A percentile compares a stretch with the other conserved stretches of the same genome.
These are phyloP conservation scores for Phoma sp. DNA, from an alignment of 2,329 filamentous ascomycete species.

Conservation along the genomic window DNA sequence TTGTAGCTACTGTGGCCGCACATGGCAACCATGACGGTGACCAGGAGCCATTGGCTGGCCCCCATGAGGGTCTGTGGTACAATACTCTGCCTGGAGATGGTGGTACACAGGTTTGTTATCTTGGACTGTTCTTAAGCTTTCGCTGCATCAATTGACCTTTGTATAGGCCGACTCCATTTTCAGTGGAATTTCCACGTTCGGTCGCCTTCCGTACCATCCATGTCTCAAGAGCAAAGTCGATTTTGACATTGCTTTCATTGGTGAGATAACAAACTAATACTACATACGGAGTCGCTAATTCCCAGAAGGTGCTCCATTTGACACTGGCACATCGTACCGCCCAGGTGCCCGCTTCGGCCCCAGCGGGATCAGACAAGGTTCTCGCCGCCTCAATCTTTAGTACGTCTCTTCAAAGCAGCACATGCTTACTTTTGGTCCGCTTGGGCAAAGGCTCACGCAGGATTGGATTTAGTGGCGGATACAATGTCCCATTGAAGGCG, in stretches of 20 bases:
- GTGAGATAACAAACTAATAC: neutral
- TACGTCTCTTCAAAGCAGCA: constrained; percentile 59
- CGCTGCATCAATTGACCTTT: constrained; percentile 22
- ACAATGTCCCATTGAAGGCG: constrained; percentile 80
- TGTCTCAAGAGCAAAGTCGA: constrained; percentile 75
- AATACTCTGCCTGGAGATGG: constrained; percentile 83
- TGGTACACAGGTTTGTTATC: constrained; percentile 73
- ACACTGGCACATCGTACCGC: constrained; percentile 85
- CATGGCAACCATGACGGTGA: constrained; percentile 65
- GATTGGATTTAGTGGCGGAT: constrained; percentile 74
- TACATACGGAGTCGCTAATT: constrained; percentile 37
- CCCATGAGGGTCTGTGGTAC: constrained; percentile 81
- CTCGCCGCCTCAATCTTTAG: constrained; percentile 85
- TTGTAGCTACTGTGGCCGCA: constrained; percentile 62
- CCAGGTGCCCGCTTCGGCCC: constrained; percentile 86
- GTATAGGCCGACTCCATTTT: constrained; percentile 83
- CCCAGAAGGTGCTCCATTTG: constrained; percentile 72
- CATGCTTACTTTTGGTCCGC: constrained; percentile 49
- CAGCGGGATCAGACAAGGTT: constrained; percentile 85
- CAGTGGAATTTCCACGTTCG: constrained; percentile 87
- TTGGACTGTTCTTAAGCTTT: neutral
- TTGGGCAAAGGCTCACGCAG: constrained; percentile 57
- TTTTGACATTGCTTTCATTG: constrained; percentile 85
- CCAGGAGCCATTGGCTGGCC: constrained; percentile 68
- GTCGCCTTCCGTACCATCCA: constrained; percentile 77